A percentile compares a stretch with the other conserved stretches of the same genome.
Evolutionary conservation across 495 filamentous ascomycete genomes (phyloP).

Genomic region (Cairneyella variabilis): DNA sequence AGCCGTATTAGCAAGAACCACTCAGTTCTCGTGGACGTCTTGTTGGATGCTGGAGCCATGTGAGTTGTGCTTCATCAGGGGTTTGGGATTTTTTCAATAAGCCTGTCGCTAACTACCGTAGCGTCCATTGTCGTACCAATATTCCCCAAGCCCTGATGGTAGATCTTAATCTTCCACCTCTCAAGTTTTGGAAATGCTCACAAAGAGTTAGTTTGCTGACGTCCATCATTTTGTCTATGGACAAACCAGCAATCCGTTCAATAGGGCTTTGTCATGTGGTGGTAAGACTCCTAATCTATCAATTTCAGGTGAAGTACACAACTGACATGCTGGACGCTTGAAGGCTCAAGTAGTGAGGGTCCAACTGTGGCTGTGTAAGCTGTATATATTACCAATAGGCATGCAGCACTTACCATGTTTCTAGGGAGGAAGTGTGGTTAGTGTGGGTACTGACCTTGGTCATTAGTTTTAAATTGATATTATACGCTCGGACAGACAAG

Average conservation of each 20-base stretch:
- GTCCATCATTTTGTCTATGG: constrained; percentile 22
- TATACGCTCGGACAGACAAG: too few relatives aligned
- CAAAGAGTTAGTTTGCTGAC: constrained; percentile 21
- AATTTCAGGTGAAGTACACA: too few relatives aligned
- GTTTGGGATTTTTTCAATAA: too few relatives aligned
- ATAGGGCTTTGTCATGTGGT: constrained; percentile 46
- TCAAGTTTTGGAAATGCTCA: too few relatives aligned
- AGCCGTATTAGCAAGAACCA: constrained; percentile 29
- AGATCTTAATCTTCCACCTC: not conserved
- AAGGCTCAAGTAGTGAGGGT: constrained; percentile 56
- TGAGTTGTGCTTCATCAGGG: constrained; percentile 35
- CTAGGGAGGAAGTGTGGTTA: constrained; percentile 50
- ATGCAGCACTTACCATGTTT: too few relatives aligned
- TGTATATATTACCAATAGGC: too few relatives aligned
- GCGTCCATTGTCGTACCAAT: constrained; percentile 51
- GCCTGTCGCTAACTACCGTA: too few relatives aligned
- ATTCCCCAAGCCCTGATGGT: constrained; percentile 43
- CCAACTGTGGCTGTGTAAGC: constrained; percentile 41
- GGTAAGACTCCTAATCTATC: constrained; percentile 25
- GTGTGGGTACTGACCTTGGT: constrained; percentile 60
- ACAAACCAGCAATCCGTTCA: constrained; percentile 43
- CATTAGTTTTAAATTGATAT: too few relatives aligned
- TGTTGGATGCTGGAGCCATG: constrained; percentile 49
- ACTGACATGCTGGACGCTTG: too few relatives aligned
- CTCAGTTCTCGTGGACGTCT: constrained; percentile 33